A percentile compares a stretch with the other conserved stretches of the same genome.
Evolutionary conservation across 495 filamentous ascomycete species (phyloP).

Genomic region (Barbatosphaeria neglecta): DNA sequence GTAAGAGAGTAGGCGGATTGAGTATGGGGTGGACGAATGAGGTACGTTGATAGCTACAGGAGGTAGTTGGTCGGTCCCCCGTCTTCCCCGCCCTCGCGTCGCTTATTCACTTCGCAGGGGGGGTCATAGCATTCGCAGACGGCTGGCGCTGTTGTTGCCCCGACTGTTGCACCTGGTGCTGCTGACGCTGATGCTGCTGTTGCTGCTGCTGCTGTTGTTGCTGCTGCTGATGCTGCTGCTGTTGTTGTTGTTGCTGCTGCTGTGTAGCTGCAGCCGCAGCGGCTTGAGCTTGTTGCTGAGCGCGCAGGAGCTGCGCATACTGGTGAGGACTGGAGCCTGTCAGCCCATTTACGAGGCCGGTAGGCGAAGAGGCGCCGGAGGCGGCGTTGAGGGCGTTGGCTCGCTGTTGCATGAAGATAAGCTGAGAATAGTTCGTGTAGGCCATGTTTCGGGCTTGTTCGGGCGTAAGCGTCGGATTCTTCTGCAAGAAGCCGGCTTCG

Average conservation of each 20-base stretch:
- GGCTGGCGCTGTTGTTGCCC: conserved; percentile 28
- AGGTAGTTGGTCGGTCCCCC: not conserved
- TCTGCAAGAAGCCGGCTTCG: conserved; percentile 20
- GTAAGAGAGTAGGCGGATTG: too few species aligned
- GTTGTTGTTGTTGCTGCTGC: conserved; percentile 12
- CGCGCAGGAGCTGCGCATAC: conserved; percentile 62
- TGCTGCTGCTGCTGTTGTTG: conserved; percentile 29
- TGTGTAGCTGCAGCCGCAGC: conserved; percentile 5
- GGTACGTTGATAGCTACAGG: too few species aligned
- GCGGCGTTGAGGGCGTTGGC: conserved; percentile 53
- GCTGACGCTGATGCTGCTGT: conserved; percentile 4
- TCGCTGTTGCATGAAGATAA: conserved; percentile 15
- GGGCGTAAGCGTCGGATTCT: conserved; percentile 43
- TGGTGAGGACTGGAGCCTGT: conserved; percentile 42
- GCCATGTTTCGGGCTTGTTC: conserved; percentile 51
- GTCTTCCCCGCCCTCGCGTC: not conserved
- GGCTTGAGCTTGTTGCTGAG: conserved; percentile 45
- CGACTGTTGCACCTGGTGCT: conserved; percentile 11
- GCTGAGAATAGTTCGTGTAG: conserved; percentile 39
- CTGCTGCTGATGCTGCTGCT: conserved; percentile 31
- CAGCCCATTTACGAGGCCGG: conserved; percentile 16
- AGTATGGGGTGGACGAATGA: too few species aligned
- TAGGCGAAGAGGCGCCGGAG: conserved; percentile 34
- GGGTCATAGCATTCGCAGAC: conserved; percentile 29
- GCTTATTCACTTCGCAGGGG: conserved; percentile 12